Evolutionary conservation across 225 moss, liverwort and hornwort genomes (phyloP).

Genomic region (Bryoerythrophyllum caledonicum): DNA sequence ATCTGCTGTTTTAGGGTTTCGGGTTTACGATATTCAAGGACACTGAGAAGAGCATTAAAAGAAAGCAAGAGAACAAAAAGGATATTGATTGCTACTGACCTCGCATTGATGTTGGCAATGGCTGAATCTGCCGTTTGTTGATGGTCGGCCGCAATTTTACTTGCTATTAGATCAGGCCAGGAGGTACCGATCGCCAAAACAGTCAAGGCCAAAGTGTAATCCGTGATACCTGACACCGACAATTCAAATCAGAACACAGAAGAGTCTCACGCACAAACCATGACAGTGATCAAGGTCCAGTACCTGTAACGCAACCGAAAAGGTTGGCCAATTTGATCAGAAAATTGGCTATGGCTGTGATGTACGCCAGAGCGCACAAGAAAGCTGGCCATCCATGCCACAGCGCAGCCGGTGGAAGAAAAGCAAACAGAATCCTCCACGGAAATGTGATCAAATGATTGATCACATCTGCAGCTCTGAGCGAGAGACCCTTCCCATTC

Average conservation of each 20-base stretch:
- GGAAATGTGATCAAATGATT: conserved; percentile 56
- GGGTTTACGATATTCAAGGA: background rate
- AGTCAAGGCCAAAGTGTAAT: conserved; percentile 75
- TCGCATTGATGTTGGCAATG: conserved; percentile 86
- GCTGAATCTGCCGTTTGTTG: conserved; percentile 84
- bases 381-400: conserved; percentile 87
- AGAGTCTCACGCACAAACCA: conserved; percentile 1
- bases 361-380: conserved; percentile 59
- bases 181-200: conserved; percentile 85
- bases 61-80: background rate
- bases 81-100: conserved; percentile 25
- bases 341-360: conserved; percentile 69
- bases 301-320: conserved; percentile 76
- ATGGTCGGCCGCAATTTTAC: conserved; percentile 76
- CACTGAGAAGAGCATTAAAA: background rate
- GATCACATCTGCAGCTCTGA: conserved; percentile 30
- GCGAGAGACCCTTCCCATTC: conserved; percentile 52
- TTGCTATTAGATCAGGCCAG: conserved; percentile 90
- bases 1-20: no score
- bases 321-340: conserved; percentile 65
- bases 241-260: conserved; percentile 8
- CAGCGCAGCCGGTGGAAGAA: conserved; percentile 63
- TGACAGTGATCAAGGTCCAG: background rate
- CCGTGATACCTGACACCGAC: conserved; percentile 52
- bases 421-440: conserved; percentile 75